Evolutionary conservation across 2,329 filamentous ascomycete species (phyloP).

Genomic region (Plenodomus tracheiphilus): DNA sequence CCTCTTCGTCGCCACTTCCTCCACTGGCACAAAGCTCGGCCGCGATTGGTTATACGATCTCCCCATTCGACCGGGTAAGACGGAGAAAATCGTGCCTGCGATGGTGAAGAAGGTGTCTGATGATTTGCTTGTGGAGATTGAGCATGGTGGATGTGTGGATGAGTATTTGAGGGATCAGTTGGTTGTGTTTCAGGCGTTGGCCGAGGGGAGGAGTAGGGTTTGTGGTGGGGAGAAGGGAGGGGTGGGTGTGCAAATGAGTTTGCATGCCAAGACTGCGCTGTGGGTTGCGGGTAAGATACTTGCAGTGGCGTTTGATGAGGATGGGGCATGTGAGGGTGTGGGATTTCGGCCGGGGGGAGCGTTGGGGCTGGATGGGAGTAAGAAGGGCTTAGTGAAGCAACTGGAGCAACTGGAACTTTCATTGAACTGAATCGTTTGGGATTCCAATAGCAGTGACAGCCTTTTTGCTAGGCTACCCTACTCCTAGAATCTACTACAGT

Average conservation of each 20-base stretch:
- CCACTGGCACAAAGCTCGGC: slow-evolving; percentile 53
- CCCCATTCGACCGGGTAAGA: slow-evolving; percentile 20
- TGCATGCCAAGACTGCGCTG: slow-evolving; percentile 52
- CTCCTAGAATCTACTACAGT: too few species aligned
- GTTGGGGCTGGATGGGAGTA: too few species aligned
- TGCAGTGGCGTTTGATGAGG: slow-evolving; percentile 44
- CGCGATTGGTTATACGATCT: slow-evolving; percentile 55
- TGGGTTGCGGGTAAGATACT: slow-evolving; percentile 49
- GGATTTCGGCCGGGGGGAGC: slow-evolving; percentile 32
- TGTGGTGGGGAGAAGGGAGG: slow-evolving; percentile 30
- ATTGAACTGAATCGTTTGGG: too few species aligned
- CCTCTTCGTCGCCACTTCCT: slow-evolving; percentile 58
- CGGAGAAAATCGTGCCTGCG: slow-evolving; percentile 30
- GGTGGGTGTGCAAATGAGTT: slow-evolving; percentile 37
- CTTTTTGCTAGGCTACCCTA: too few species aligned
- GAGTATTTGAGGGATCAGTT: slow-evolving; percentile 61
- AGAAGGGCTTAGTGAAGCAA: too few species aligned
- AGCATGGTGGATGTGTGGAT: slow-evolving; percentile 56
- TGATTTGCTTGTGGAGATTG: slow-evolving; percentile 52
- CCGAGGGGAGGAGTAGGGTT: slow-evolving; percentile 47
- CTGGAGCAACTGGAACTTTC: too few species aligned
- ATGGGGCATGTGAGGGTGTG: slow-evolving; percentile 43
- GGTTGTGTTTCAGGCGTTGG: slow-evolving; percentile 62
- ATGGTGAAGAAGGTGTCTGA: slow-evolving; percentile 51
- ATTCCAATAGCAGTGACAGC: too few species aligned